Base-by-base conservation (phyloP, 441 rosid genomes). In the Euphorbia celastroides region DNA sequence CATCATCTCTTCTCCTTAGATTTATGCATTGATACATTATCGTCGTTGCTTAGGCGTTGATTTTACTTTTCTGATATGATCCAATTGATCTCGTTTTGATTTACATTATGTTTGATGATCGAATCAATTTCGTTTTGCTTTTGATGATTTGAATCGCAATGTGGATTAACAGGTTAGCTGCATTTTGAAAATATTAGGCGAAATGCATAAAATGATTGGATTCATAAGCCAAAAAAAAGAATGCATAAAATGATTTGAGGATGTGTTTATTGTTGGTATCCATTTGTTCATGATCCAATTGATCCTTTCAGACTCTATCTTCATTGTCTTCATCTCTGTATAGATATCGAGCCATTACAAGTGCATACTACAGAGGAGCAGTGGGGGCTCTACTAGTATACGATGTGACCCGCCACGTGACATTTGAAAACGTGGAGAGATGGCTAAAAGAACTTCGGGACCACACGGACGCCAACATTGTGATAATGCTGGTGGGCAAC, bases 311-410 rank as follows among this genome's bases (percentile, higher is more conserved):
- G n/a, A 46, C 17, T 17, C 51, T 46, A n/a, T n/a, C n/a, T n/a
- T n/a, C n/a, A n/a, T n/a, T n/a, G n/a, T n/a, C n/a, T n/a, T n/a
- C n/a, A n/a, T n/a, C 64, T n/a, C 10, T 8, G n/a, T n/a, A 70
- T 2, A 91, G 97, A 84, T 91, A 91, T 34, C 90, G 97, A 31
- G 97, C 97, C 68, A 91, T 89, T 50, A 91, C 97, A 5, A 89
- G 97, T 12, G 97, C 94, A 26, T 91, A 89, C 57, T 91, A 91
- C 32, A 81, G 97, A 57, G 97, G 97, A 66, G 96, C 96, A 22
- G 97, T 91, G 9, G 97, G 96, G 19, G 97, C 96, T n/a, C 76
- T 91, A 57, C 87, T 91, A 31, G 93, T 91, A 25, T 91, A 90
- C 28, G 97, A 91, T 31, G 97, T 87, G 54, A 91, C 93, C 2